Conservation (phyloP, 768 basidiomycete genomes). For the Mycena chlorophos region DNA sequence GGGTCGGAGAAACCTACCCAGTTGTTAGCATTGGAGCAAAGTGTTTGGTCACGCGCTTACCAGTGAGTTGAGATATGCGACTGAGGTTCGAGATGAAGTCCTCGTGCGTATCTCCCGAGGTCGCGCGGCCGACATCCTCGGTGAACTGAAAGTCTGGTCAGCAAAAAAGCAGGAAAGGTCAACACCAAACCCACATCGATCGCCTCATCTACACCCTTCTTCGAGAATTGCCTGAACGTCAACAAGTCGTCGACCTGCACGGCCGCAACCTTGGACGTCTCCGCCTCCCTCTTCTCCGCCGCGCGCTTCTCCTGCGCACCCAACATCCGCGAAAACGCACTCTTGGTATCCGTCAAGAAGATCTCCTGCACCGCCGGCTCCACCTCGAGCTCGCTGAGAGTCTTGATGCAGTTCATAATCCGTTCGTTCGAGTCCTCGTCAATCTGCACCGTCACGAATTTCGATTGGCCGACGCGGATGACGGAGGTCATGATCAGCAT, state of each 20-base stretch:
- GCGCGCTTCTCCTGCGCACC: slow-evolving; percentile 93
- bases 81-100: slow-evolving; percentile 94
- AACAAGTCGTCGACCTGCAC: slow-evolving; percentile 94
- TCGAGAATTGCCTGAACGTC: slow-evolving; percentile 91
- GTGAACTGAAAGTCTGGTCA: slow-evolving; percentile 60
- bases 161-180: not conserved
- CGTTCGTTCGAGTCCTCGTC: slow-evolving; percentile 98
- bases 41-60: slow-evolving; percentile 38
- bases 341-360: slow-evolving; percentile 85
- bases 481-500: slow-evolving; percentile 99
- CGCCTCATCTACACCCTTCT: slow-evolving; percentile 81
- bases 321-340: slow-evolving; percentile 95
- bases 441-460: slow-evolving; percentile 90
- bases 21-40: not conserved
- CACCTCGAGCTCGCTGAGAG: slow-evolving; percentile 76
- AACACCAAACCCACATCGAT: slow-evolving; percentile 54
- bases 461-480: slow-evolving; percentile 96
- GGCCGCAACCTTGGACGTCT: slow-evolving; percentile 60
- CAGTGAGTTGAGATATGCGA: slow-evolving; percentile 90
- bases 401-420: slow-evolving; percentile 94
- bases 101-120: slow-evolving; percentile 77
- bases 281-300: slow-evolving; percentile 85
- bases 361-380: slow-evolving; percentile 61
- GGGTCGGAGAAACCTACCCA: slow-evolving; percentile 90
- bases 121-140: slow-evolving; percentile 85